Percentiles rank a stretch among this genome's conserved stretches.
These are phyloP conservation scores for Gaeumannomyces sp. DNA, from an alignment of 2,329 filamentous ascomycete genomes.

Conservation along the genomic window DNA sequence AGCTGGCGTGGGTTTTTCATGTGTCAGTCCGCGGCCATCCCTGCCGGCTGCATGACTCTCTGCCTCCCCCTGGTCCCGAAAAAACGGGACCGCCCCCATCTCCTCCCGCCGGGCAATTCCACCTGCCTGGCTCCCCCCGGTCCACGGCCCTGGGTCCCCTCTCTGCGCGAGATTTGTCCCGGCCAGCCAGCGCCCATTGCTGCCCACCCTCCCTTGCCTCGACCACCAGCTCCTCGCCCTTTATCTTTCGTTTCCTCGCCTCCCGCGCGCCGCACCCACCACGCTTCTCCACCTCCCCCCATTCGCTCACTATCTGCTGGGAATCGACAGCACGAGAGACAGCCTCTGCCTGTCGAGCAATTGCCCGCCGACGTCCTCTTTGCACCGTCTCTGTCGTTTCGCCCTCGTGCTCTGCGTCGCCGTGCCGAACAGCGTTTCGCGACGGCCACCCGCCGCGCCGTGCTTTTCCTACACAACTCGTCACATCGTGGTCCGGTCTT, in stretches of 20 bases:
- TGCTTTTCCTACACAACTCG: neutral
- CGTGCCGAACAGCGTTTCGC: no score
- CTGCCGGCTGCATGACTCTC: neutral
- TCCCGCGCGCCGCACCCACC: constrained; percentile 5
- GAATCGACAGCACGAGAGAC: neutral
- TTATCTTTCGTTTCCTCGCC: neutral
- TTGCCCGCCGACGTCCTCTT: neutral
- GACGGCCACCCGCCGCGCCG: no score
- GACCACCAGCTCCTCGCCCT: neutral
- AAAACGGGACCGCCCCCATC: neutral
- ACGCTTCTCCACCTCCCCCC: neutral
- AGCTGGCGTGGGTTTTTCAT: no score
- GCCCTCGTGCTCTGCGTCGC: no score
- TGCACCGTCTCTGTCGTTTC: no score
- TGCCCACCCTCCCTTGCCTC: no score
- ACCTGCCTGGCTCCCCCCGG: neutral
- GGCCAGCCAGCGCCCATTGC: neutral
- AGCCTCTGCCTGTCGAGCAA: neutral
- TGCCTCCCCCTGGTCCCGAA: neutral
- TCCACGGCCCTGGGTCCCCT: neutral
- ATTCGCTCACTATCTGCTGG: neutral
- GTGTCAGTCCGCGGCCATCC: neutral
- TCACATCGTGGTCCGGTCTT: constrained; percentile 7
- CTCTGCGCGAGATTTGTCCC: neutral
- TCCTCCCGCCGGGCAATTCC: neutral